Evolutionary conservation across 495 filamentous ascomycete species (phyloP), one percentile per base, ranked within the genome.

Genomic region (Aspergillus biplanus): DNA sequence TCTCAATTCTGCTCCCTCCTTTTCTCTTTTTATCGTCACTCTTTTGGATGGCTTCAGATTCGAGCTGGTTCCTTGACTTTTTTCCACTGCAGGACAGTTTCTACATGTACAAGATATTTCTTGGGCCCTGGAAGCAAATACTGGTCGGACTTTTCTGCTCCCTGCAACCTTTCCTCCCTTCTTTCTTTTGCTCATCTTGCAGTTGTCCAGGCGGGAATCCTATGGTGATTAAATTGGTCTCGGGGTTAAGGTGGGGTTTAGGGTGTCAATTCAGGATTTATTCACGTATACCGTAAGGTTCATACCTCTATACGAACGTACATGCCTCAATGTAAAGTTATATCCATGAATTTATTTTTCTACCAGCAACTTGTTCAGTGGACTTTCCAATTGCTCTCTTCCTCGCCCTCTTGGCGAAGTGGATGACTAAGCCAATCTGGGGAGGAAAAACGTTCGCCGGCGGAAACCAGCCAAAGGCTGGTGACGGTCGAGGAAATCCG

Each of bases 381-480:
- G 9, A 13, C 11, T 6, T 44, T 44, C 39, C 11, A 44, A 15
- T 44, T 13, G 39, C 11, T 44, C n/a, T 44, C 39, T 15, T 52
- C 39, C 11, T 9, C 1, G 21, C 37, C 31, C 33, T 63, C 65
- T 65, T 65, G 61, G 61, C 64, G 31, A 15, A 15, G n/a, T 13
- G 37, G 63, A 34, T 69, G 67, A 69, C 67, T 69, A 57, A 69
- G 63, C 67, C 8, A 7, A 1, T 52, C 34, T 52, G 35, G 62
- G 50, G 61, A 62, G 64, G 71, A 73, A 73, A 71, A 68, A 58
- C 65, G 63, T 65, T 67, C 59, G 54, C 56, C 61, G 50, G 52
- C 58, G 53, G 47, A 53, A 52, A 32, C 53, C 27, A 49, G 39
- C 55, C 58, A 61, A 65, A 54, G 15, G 21, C 37, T 55, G 55